Base-by-base conservation (phyloP, 352 stramenopile genomes). In the Phytophthora pseudosyringae region DNA sequence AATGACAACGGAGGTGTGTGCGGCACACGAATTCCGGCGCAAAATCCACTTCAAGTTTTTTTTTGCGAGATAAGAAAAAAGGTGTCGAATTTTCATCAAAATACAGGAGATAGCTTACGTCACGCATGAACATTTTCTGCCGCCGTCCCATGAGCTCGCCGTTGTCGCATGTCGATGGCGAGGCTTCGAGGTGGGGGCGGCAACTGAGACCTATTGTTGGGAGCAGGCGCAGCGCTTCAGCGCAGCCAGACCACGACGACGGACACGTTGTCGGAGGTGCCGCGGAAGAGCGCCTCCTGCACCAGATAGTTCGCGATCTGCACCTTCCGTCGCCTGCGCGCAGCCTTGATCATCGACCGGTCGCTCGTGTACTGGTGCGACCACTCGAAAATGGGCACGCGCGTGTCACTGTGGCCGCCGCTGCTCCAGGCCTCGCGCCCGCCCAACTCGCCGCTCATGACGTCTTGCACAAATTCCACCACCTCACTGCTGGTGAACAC, bases 281-380 rank as follows among this genome's bases (percentile, higher is more conserved):
- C 93, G 18, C 93, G 75, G 45, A 94, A 90, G 6, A 98, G 78
- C 13, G 91, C 92, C 66, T 97, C 93, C 57, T 97, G 88, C 46
- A 96, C 89, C 13, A 98, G 74, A 45, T 98, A 98, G 38, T 96
- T 91, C 12, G 91, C 91, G 54, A 98, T 98, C 68, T 97, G 91
- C 40, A 83, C 75, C 80, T 97, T 97, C 45, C 92, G 78, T 25
- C 85, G 82, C 60, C 86, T 83, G 13, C 89, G 83, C 13, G 90
- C 91, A 3, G 90, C 91, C 55, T 96, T 93, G 58, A 98, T 96
- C 81, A 97, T 94, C 28, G 86, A 83, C 11, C 89, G 80, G 58
- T 97, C 92, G 39, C 88, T 95, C 43, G 82, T 89, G 73, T 97
- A 95, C 75, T 97, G 86, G 32, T 96, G 87, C 7, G 81, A 95